Conservation (phyloP, 225 moss, liverwort and hornwort species). For the Sphagnum tenellum region DNA sequence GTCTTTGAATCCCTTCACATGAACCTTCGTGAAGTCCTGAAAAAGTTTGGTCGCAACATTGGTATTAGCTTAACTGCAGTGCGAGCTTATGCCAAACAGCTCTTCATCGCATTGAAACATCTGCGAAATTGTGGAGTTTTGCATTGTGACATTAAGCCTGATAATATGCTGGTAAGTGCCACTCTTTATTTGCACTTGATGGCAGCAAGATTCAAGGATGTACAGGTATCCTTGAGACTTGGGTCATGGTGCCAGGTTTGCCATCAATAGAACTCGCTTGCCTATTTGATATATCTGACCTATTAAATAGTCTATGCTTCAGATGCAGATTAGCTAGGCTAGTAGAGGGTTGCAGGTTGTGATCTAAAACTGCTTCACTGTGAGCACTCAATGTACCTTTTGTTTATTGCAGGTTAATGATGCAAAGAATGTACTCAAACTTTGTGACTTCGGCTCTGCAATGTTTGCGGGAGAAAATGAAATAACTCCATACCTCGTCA, state of each 20-base stretch:
- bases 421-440: conserved; percentile 92
- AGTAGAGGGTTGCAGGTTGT: too few species aligned
- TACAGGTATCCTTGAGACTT: too few species aligned
- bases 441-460: conserved; percentile 99
- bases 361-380: too few species aligned
- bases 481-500: conserved; percentile 96
- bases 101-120: conserved; percentile 96
- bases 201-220: too few species aligned
- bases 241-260: too few species aligned
- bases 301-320: too few species aligned
- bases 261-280: too few species aligned
- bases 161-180: conserved; percentile 91
- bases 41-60: conserved; percentile 62
- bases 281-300: too few species aligned
- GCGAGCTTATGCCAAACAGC: conserved; percentile 95
- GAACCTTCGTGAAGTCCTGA: conserved; percentile 49
- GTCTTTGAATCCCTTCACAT: conserved; percentile 57
- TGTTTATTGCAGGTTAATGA: conserved; percentile 71
- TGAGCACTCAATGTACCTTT: too few species aligned
- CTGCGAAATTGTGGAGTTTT: conserved; percentile 98
- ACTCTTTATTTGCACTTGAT: too few species aligned
- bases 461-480: conserved; percentile 99
- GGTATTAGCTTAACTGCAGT: conserved; percentile 99
- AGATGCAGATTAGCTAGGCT: too few species aligned
- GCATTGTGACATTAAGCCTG: conserved; percentile 99